Percentiles rank a stretch among this genome's conserved stretches.
Evolutionary conservation across 768 basidiomycete species (phyloP).

Genomic region (Amyloporia xantha): DNA sequence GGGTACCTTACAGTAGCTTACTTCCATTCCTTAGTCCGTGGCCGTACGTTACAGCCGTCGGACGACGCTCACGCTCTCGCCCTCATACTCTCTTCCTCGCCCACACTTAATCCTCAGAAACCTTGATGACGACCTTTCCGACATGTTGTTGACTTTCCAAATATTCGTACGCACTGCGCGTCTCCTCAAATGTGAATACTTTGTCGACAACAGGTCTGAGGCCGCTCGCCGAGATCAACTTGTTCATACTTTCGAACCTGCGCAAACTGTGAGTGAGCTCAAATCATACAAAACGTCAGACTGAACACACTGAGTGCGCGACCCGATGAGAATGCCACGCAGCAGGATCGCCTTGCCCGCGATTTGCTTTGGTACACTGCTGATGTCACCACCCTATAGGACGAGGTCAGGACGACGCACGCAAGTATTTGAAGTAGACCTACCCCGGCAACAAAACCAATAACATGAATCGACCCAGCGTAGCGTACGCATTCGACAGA

Average conservation of each 20-base stretch:
- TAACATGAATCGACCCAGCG: constrained; percentile 41
- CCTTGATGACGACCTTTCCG: constrained; percentile 57
- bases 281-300: background rate
- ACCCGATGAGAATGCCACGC: constrained; percentile 51
- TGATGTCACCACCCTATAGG: constrained; percentile 13
- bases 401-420: no score
- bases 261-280: background rate
- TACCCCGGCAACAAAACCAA: constrained; percentile 44
- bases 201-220: constrained; percentile 49
- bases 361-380: constrained; percentile 9
- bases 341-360: constrained; percentile 27
- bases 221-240: constrained; percentile 36
- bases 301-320: constrained; percentile 45
- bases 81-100: no score
- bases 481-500: constrained; percentile 33
- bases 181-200: constrained; percentile 52
- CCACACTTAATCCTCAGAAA: constrained; percentile 22
- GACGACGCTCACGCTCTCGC: no score
- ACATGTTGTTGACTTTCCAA: constrained; percentile 50
- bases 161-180: constrained; percentile 44
- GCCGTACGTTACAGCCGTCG: no score
- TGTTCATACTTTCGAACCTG: constrained; percentile 50
- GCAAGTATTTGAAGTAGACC: no score
- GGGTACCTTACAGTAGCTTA: no score
- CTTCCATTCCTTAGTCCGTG: no score